Evolutionary conservation across 495 filamentous ascomycete species (phyloP).

Genomic region (Penicillium coffeae): DNA sequence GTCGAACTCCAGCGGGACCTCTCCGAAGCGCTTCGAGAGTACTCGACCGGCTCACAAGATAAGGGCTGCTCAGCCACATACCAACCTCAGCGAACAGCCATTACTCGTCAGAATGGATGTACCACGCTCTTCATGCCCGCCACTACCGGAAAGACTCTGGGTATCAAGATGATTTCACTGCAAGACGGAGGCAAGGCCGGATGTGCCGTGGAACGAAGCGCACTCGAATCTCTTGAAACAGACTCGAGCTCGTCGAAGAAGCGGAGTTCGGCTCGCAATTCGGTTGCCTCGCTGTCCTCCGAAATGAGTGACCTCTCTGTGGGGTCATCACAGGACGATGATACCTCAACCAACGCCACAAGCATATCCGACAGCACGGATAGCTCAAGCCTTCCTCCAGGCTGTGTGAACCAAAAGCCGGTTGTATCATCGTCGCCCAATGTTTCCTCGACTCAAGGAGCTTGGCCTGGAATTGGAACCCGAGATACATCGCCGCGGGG

Average conservation of each 20-base stretch:
- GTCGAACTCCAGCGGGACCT: slow-evolving; percentile 61
- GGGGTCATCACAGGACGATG: slow-evolving; percentile 31
- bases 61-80: slow-evolving; percentile 57
- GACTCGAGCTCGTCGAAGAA: slow-evolving; percentile 13
- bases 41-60: slow-evolving; percentile 65
- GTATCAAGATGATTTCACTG: slow-evolving; percentile 61
- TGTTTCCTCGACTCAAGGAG: slow-evolving; percentile 32
- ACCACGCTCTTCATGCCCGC: slow-evolving; percentile 95
- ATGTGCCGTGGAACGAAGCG: slow-evolving; percentile 28
- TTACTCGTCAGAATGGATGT: slow-evolving; percentile 64
- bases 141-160: slow-evolving; percentile 51
- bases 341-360: slow-evolving; percentile 15
- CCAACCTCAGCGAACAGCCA: slow-evolving; percentile 72
- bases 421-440: slow-evolving; percentile 17
- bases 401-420: slow-evolving; percentile 33
- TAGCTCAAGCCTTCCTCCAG: slow-evolving; percentile 28
- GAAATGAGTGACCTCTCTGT: slow-evolving; percentile 40
- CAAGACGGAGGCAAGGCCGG: slow-evolving; percentile 34
- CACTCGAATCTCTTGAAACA: slow-evolving; percentile 13
- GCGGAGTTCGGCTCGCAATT: slow-evolving; percentile 19
- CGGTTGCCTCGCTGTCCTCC: slow-evolving; percentile 37
- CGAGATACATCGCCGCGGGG: slow-evolving; percentile 67
- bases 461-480: slow-evolving; percentile 38
- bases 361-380: slow-evolving; percentile 18
- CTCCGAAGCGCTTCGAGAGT: slow-evolving; percentile 73